Evolutionary conservation across 2,329 filamentous ascomycete genomes (phyloP).

Genomic region (Chaetomiaceae sp.): DNA sequence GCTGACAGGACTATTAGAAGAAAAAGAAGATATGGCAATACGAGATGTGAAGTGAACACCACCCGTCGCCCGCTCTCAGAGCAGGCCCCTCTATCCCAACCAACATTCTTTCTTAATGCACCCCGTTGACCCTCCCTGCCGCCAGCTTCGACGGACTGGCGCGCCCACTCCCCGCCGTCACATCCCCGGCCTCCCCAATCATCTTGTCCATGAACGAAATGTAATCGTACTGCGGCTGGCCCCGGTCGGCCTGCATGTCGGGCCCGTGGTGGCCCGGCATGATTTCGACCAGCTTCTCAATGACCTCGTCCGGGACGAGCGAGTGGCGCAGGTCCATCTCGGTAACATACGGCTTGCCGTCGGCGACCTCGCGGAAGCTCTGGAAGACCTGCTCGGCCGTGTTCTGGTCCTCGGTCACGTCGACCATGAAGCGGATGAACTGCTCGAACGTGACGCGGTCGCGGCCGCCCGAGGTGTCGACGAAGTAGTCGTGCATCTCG

Average conservation of each 20-base stretch:
- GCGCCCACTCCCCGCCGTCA: constrained; percentile 25
- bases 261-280: constrained; percentile 82
- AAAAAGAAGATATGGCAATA: neutral
- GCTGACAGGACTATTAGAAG: constrained; percentile 17
- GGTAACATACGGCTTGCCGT: constrained; percentile 97
- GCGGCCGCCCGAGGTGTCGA: constrained; percentile 72
- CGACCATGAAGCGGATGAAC: constrained; percentile 99
- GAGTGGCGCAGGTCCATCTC: constrained; percentile 94
- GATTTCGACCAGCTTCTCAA: constrained; percentile 80
- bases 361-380: constrained; percentile 92
- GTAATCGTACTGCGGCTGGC: constrained; percentile 88
- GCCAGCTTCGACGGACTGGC: constrained; percentile 28
- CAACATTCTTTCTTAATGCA: constrained; percentile 3
- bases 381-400: constrained; percentile 98
- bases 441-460: constrained; percentile 93
- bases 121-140: constrained; percentile 6
- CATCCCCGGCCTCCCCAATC: constrained; percentile 41
- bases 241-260: constrained; percentile 77
- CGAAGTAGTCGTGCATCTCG: constrained; percentile 95
- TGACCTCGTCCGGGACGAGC: constrained; percentile 92
- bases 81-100: neutral
- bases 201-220: constrained; percentile 93
- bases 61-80: constrained; percentile 2
- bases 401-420: constrained; percentile 97
- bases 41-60: neutral